phyloP scores from a whole-genome alignment of 2,329 filamentous ascomycete genomes.

The Xylaria sp. region DNA sequence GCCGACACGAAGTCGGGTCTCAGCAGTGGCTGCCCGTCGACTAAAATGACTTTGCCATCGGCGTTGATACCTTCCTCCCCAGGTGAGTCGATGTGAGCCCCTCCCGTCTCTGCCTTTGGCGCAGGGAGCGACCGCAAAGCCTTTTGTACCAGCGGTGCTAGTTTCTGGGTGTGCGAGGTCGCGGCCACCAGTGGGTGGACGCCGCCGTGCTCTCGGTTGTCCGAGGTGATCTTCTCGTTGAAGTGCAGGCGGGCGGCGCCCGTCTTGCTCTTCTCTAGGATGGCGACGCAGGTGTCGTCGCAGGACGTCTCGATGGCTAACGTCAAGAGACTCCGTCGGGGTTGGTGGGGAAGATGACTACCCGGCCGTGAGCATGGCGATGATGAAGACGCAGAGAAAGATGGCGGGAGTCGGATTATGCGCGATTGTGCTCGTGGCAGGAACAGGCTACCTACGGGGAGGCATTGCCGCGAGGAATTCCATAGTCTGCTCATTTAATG shows the following conservation, averaged over 20 bases:
- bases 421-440: neutral
- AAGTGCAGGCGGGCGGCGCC: slow-evolving; percentile 72
- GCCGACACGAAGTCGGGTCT: slow-evolving; percentile 87
- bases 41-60: slow-evolving; percentile 33
- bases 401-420: neutral
- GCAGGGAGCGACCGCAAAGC: slow-evolving; percentile 67
- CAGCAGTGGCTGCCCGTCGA: slow-evolving; percentile 50
- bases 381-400: neutral
- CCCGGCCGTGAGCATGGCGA: neutral
- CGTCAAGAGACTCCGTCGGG: slow-evolving; percentile 56
- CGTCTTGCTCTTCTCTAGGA: slow-evolving; percentile 70
- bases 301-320: slow-evolving; percentile 87
- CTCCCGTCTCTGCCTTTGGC: neutral
- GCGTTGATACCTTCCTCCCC: neutral
- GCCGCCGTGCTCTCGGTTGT: slow-evolving; percentile 79
- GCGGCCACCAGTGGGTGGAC: slow-evolving; percentile 83
- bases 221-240: slow-evolving; percentile 83
- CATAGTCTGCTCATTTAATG: slow-evolving; percentile 31
- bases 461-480: slow-evolving; percentile 30
- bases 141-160: slow-evolving; percentile 74
- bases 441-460: slow-evolving; percentile 29
- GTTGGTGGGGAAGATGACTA: slow-evolving; percentile 2
- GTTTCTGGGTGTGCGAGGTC: slow-evolving; percentile 76
- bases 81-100: neutral
- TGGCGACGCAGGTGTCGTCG: slow-evolving; percentile 91